These are phyloP conservation scores for Aspergillus amoenus DNA, from an alignment of 2,329 filamentous ascomycete species.

Conservation along the genomic window DNA sequence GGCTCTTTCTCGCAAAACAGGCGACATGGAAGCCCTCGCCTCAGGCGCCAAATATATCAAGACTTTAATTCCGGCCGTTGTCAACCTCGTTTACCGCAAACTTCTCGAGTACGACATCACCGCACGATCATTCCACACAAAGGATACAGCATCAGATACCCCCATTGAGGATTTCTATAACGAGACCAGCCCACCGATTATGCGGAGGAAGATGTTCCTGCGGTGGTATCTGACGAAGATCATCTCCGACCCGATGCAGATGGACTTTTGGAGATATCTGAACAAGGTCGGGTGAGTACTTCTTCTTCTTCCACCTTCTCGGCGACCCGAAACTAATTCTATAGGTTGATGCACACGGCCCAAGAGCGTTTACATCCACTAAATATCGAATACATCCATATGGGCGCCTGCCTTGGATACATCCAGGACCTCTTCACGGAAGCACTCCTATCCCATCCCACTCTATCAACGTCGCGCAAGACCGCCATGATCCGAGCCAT, in stretches of 20 bases:
- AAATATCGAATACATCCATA: constrained; percentile 78
- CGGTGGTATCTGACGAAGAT: constrained; percentile 74
- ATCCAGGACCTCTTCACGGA: constrained; percentile 77
- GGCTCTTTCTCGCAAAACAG: constrained; percentile 40
- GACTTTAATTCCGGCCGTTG: constrained; percentile 76
- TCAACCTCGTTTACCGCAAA: constrained; percentile 83
- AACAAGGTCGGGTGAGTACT: constrained; percentile 72
- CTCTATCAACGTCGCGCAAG: constrained; percentile 66
- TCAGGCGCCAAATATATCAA: constrained; percentile 74
- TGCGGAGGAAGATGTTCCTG: constrained; percentile 73
- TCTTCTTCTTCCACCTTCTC: not conserved
- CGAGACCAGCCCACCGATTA: constrained; percentile 72
- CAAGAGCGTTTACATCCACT: constrained; percentile 69
- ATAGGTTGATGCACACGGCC: constrained; percentile 76
- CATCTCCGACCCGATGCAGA: constrained; percentile 70
- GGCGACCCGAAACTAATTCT: not conserved
- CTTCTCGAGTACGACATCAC: constrained; percentile 80
- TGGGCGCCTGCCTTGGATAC: constrained; percentile 69
- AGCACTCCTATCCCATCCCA: constrained; percentile 70
- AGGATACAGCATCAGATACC: constrained; percentile 63
- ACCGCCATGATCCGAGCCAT: constrained; percentile 72
- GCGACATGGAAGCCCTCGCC: constrained; percentile 69
- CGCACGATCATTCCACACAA: constrained; percentile 68
- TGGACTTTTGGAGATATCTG: constrained; percentile 81
- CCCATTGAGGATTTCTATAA: constrained; percentile 63